A percentile compares a stretch with the other conserved stretches of the same genome.
phyloP scores from a whole-genome alignment of 495 filamentous ascomycete genomes.

The Pyrenopolyporus hunteri region DNA sequence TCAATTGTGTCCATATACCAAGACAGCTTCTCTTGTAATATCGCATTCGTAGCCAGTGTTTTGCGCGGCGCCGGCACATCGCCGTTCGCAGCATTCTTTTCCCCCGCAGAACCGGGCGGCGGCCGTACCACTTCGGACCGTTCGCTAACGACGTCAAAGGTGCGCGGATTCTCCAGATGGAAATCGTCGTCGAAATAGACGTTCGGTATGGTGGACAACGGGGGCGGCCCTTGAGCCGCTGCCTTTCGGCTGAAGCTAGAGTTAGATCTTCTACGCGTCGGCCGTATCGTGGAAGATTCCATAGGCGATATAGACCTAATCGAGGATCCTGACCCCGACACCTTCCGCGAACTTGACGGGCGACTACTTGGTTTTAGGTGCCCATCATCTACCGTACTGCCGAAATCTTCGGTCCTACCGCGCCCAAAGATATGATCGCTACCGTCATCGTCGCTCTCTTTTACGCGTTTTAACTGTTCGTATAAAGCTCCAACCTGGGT shows the following conservation, averaged over 20 bases:
- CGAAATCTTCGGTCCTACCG: conserved; percentile 56
- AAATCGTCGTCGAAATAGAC: conserved; percentile 97
- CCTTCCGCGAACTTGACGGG: conserved; percentile 48
- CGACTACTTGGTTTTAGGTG: conserved; percentile 51
- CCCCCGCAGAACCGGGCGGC: conserved; percentile 59
- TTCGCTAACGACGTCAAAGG: conserved; percentile 96
- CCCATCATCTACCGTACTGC: conserved; percentile 54
- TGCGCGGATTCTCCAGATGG: conserved; percentile 93
- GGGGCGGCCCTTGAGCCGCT: conserved; percentile 69
- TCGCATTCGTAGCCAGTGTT: conserved; percentile 93
- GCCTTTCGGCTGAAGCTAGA: conserved; percentile 57
- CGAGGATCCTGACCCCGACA: conserved; percentile 56
- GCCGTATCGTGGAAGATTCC: conserved; percentile 53
- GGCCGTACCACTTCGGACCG: conserved; percentile 88
- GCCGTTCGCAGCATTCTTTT: conserved; percentile 67
- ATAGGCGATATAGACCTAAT: conserved; percentile 56
- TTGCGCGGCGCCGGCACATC: conserved; percentile 71
- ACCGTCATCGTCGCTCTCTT: conserved; percentile 67
- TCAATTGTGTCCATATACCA: conserved; percentile 99
- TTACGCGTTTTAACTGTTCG: conserved; percentile 79
- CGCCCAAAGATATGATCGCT: conserved; percentile 51
- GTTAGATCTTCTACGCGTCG: conserved; percentile 51
- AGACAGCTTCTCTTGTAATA: conserved; percentile 97
- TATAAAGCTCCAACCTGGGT: conserved; percentile 80
- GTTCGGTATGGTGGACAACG: conserved; percentile 86